Conservation (phyloP, 371 early-diverging fungal species). For the Rhizopus arrhizus region DNA sequence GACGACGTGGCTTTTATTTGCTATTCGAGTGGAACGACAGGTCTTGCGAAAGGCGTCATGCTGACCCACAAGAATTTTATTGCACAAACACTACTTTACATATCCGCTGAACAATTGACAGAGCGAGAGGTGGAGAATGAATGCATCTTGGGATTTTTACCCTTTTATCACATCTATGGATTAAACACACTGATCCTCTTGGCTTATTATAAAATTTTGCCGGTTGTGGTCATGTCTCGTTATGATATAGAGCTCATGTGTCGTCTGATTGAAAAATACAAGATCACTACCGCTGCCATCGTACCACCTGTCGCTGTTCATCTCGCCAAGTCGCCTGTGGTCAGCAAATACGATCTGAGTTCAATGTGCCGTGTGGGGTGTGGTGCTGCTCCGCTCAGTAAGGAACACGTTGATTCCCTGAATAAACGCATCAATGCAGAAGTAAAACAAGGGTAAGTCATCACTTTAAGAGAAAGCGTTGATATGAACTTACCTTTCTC, state of each 20-base stretch:
- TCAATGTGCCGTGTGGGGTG: conserved; percentile 58
- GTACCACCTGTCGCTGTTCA: conserved; percentile 82
- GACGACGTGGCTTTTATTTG: conserved; percentile 67
- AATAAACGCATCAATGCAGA: conserved; percentile 44
- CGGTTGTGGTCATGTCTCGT: conserved; percentile 63
- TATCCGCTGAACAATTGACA: conserved; percentile 24
- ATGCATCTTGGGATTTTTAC: conserved; percentile 62
- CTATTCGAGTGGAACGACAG: conserved; percentile 84
- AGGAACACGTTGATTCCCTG: conserved; percentile 52
- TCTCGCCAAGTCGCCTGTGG: conserved; percentile 68
- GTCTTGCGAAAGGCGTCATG: conserved; percentile 78
- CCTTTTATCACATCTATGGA: conserved; percentile 75
- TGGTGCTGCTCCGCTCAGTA: conserved; percentile 86
- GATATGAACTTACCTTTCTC: neutral
- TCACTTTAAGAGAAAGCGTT: neutral
- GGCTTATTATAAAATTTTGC: conserved; percentile 31
- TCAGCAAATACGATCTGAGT: conserved; percentile 68
- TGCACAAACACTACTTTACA: conserved; percentile 67
- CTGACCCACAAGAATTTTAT: conserved; percentile 82
- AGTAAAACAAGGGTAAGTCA: conserved; percentile 44
- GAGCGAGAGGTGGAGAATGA: conserved; percentile 22
- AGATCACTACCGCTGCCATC: conserved; percentile 63
- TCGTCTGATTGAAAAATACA: conserved; percentile 55
- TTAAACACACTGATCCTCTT: conserved; percentile 32
- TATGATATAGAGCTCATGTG: conserved; percentile 70